Conservation (phyloP, 805 yeast species). For the Metschnikowia drakensbergensis region DNA sequence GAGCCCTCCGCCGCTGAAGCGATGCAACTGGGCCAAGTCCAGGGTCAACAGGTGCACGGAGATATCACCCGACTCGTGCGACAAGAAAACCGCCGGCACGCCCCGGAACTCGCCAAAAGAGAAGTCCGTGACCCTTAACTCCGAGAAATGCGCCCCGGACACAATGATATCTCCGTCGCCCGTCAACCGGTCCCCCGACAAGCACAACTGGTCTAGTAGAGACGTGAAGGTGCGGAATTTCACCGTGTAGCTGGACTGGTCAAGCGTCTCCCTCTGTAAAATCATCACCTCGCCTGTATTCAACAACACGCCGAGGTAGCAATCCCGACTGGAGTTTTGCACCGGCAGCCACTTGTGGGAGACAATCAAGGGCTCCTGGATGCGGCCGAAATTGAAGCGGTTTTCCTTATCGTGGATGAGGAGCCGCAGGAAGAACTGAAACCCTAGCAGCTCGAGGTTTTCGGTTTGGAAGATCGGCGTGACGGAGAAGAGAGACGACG, state of each 20-base stretch:
- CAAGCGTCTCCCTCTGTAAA: conserved; percentile 25
- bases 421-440: conserved; percentile 27
- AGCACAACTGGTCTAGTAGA: conserved; percentile 21
- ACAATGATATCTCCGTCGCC: conserved; percentile 21
- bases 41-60: conserved; percentile 14
- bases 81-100: conserved; percentile 10
- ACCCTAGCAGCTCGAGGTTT: conserved; percentile 24
- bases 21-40: conserved; percentile 8
- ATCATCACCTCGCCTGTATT: conserved; percentile 38
- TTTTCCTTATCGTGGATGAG: conserved; percentile 26
- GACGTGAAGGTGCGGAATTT: conserved; percentile 26
- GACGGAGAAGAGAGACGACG: conserved; percentile 24
- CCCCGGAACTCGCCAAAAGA: conserved; percentile 18
- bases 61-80: conserved; percentile 18
- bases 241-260: conserved; percentile 23
- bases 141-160: conserved; percentile 19
- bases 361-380: conserved; percentile 32
- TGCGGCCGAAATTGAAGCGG: conserved; percentile 27
- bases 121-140: conserved; percentile 28
- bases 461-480: conserved; percentile 27
- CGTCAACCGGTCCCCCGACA: conserved; percentile 16
- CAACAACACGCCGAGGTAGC: conserved; percentile 31
- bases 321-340: conserved; percentile 22
- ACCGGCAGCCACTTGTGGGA: conserved; percentile 34
- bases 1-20: conserved; percentile 5